Percentiles rank a stretch among this genome's conserved stretches.
Conservation (phyloP, 2,329 filamentous ascomycete genomes). For the Hypoxylon sp. region DNA sequence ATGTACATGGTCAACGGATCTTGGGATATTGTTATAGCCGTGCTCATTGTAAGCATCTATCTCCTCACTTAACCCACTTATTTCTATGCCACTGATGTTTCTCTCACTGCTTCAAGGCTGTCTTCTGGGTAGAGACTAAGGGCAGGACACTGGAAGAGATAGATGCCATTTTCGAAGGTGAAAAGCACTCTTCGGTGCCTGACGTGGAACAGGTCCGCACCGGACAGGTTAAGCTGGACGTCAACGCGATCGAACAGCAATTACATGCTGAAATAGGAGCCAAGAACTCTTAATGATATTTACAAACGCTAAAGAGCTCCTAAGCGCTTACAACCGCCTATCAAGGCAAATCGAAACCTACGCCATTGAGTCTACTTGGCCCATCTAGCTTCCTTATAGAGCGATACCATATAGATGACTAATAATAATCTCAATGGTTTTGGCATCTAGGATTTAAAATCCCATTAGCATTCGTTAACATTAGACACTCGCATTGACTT, state of each 20-base stretch:
- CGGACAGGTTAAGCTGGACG: slow-evolving; percentile 45
- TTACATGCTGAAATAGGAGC: slow-evolving; percentile 20
- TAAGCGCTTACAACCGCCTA: not conserved
- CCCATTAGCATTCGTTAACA: slow-evolving; percentile 1
- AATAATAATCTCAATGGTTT: slow-evolving; percentile 1
- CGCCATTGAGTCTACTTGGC: not conserved
- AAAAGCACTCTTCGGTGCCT: slow-evolving; percentile 53
- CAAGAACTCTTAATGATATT: slow-evolving; percentile 4
- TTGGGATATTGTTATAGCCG: slow-evolving; percentile 59
- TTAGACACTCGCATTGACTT: slow-evolving; percentile 7
- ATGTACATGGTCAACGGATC: slow-evolving; percentile 64
- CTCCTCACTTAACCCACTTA: not conserved
- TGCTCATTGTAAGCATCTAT: slow-evolving; percentile 56
- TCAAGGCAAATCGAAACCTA: slow-evolving; percentile 1
- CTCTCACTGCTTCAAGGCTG: slow-evolving; percentile 42
- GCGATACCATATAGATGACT: not conserved
- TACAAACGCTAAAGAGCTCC: not conserved
- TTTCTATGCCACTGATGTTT: slow-evolving; percentile 3
- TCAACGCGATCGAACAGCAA: slow-evolving; percentile 45
- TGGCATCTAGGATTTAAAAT: slow-evolving; percentile 28
- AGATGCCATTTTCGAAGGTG: slow-evolving; percentile 56
- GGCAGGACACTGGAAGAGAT: slow-evolving; percentile 58
- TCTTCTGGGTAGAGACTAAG: slow-evolving; percentile 58
- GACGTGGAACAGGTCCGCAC: slow-evolving; percentile 50
- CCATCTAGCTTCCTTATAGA: not conserved